Evolutionary conservation across 2,329 filamentous ascomycete species (phyloP).

Genomic region (Colletotrichum neosansevieriae): DNA sequence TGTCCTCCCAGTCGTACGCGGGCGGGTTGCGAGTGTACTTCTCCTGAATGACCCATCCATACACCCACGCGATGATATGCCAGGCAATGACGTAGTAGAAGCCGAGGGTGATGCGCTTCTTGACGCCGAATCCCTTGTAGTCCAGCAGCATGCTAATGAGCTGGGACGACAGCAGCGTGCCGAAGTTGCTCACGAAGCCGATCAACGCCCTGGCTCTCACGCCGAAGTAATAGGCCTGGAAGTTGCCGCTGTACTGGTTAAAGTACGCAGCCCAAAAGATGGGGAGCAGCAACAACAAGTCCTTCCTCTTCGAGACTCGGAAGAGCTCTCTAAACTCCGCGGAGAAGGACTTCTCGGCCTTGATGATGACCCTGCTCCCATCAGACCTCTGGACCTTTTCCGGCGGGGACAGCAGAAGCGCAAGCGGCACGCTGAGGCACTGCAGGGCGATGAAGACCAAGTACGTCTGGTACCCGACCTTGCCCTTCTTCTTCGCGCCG

Average conservation of each 20-base stretch:
- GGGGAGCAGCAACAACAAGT: slow-evolving; percentile 43
- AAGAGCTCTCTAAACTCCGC: slow-evolving; percentile 45
- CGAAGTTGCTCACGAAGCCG: slow-evolving; percentile 54
- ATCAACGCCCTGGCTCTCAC: slow-evolving; percentile 61
- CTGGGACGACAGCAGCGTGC: slow-evolving; percentile 56
- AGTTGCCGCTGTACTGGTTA: slow-evolving; percentile 56
- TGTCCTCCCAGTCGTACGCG: slow-evolving; percentile 54
- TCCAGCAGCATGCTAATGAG: slow-evolving; percentile 59
- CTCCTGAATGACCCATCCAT: slow-evolving; percentile 65
- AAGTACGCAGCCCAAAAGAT: slow-evolving; percentile 47
- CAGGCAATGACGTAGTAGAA: slow-evolving; percentile 60
- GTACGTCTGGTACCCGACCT: slow-evolving; percentile 45
- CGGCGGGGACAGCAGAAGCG: slow-evolving; percentile 45
- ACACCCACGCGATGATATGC: slow-evolving; percentile 63
- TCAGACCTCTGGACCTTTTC: slow-evolving; percentile 46
- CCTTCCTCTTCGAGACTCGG: slow-evolving; percentile 39
- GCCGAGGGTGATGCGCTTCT: slow-evolving; percentile 55
- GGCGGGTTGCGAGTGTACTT: slow-evolving; percentile 59
- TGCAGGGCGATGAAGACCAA: slow-evolving; percentile 47
- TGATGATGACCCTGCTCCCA: slow-evolving; percentile 45
- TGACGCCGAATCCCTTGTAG: slow-evolving; percentile 51
- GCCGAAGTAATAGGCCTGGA: slow-evolving; percentile 55
- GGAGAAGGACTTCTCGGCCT: slow-evolving; percentile 41
- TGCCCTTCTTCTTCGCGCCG: slow-evolving; percentile 43
- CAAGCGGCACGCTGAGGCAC: slow-evolving; percentile 45